Conservation (phyloP, 1,139 yeast genomes). For the Yamadazyma epiphylla region DNA sequence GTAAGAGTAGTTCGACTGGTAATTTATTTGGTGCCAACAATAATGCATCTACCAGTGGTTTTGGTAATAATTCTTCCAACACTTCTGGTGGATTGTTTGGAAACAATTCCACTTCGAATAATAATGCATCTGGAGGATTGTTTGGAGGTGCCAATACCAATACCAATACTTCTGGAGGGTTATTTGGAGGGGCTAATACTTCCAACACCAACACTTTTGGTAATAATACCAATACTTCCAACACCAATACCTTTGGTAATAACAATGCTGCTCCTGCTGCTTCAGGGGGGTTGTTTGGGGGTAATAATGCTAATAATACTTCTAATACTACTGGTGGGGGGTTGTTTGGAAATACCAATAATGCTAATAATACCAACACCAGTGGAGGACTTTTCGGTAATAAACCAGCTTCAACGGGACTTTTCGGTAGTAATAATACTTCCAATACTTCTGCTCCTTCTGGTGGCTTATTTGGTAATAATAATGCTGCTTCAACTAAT, state of each 20-base stretch:
- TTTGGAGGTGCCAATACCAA: conserved; percentile 6
- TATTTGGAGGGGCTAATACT: conserved; percentile 10
- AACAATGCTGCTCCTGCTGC: conserved; percentile 5
- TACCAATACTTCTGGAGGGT: conserved; percentile 7
- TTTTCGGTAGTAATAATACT: conserved; percentile 13
- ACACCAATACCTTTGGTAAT: conserved; percentile 3
- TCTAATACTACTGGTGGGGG: conserved; percentile 10
- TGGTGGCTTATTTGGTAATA: background rate
- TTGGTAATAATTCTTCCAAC: conserved; percentile 7
- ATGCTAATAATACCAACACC: conserved; percentile 8
- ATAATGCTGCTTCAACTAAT: conserved; percentile 1
- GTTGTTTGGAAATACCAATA: conserved; percentile 19
- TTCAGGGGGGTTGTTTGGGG: conserved; percentile 27
- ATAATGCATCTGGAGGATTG: conserved; percentile 17
- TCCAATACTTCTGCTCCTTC: conserved; percentile 3
- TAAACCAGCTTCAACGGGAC: conserved; percentile 5
- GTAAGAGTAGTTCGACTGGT: conserved; percentile 4
- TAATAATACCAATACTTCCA: conserved; percentile 1
- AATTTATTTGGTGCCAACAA: conserved; percentile 13
- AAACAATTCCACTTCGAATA: conserved; percentile 8
- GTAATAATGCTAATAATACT: conserved; percentile 4
- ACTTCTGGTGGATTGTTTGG: conserved; percentile 22
- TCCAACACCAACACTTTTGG: conserved; percentile 17
- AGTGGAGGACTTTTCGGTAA: conserved; percentile 40
- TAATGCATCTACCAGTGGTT: conserved; percentile 13